phyloP scores from a whole-genome alignment of 352 stramenopile species.

The Peronospora belbahrii region DNA sequence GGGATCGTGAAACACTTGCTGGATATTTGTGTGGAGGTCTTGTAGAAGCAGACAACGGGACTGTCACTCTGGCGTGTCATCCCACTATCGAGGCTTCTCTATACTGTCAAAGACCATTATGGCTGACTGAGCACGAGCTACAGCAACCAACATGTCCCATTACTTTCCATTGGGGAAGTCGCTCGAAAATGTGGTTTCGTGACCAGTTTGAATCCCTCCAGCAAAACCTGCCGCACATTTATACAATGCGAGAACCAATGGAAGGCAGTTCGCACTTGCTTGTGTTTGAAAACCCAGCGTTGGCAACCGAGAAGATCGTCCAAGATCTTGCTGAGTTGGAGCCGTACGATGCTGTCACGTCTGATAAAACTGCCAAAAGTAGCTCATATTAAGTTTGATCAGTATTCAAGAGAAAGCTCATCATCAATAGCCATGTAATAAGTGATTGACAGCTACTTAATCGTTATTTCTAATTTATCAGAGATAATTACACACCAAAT shows the following conservation, averaged over 20 bases:
- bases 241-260: slow-evolving; percentile 32
- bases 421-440: too few species aligned
- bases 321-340: slow-evolving; percentile 24
- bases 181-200: slow-evolving; percentile 38
- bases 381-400: too few species aligned
- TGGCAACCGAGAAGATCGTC: slow-evolving; percentile 35
- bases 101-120: slow-evolving; percentile 32
- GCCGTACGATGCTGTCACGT: too few species aligned
- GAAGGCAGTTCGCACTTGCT: slow-evolving; percentile 36
- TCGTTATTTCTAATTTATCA: too few species aligned
- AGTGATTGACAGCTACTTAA: too few species aligned
- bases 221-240: slow-evolving; percentile 29
- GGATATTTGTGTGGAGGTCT: slow-evolving; percentile 27
- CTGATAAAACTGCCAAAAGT: too few species aligned
- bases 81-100: slow-evolving; percentile 36
- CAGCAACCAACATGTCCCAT: slow-evolving; percentile 30
- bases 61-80: slow-evolving; percentile 32
- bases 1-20: slow-evolving; percentile 26
- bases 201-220: slow-evolving; percentile 24
- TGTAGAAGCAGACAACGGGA: slow-evolving; percentile 8
- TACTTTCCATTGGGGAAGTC: slow-evolving; percentile 37
- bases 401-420: too few species aligned
- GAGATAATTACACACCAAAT: too few species aligned
- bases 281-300: slow-evolving; percentile 39
- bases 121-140: slow-evolving; percentile 29